Conservation (phyloP, 805 yeast genomes). For the Starmerella floricola region DNA sequence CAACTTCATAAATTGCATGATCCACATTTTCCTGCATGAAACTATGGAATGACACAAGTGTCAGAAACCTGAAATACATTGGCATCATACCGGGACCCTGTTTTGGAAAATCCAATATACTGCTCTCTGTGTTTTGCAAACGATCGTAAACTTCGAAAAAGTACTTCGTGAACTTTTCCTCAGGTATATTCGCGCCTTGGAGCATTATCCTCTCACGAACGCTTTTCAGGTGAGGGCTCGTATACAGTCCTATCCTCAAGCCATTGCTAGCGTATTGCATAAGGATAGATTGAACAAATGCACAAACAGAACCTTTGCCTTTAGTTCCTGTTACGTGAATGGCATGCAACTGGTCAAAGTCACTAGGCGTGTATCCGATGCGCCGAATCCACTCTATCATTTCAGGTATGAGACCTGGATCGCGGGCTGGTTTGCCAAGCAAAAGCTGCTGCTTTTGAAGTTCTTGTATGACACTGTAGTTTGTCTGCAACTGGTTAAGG, state of each 20-base stretch:
- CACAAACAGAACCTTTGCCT: constrained; percentile 97
- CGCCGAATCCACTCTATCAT: constrained; percentile 72
- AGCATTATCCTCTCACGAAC: constrained; percentile 87
- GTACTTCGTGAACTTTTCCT: constrained; percentile 68
- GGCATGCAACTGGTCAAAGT: constrained; percentile 61
- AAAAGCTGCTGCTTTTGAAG: constrained; percentile 42
- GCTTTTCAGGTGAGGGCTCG: constrained; percentile 89
- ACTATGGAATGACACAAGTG: constrained; percentile 80
- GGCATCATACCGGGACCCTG: constrained; percentile 70
- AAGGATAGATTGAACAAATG: constrained; percentile 75
- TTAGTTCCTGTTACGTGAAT: constrained; percentile 95
- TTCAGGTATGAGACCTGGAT: constrained; percentile 56
- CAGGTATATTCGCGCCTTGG: constrained; percentile 73
- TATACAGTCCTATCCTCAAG: constrained; percentile 73
- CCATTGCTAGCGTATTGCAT: constrained; percentile 39
- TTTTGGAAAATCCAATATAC: constrained; percentile 50
- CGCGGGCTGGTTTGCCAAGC: constrained; percentile 48
- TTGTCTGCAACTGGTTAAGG: constrained; percentile 78
- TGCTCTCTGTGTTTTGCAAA: constrained; percentile 47
- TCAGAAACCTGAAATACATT: constrained; percentile 82
- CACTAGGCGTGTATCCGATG: constrained; percentile 52
- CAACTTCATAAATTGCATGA: constrained; percentile 92
- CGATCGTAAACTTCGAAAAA: constrained; percentile 92
- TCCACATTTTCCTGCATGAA: constrained; percentile 82
- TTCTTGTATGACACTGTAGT: constrained; percentile 81